Evolutionary conservation across 2,329 filamentous ascomycete genomes (phyloP).

Genomic region (Stemphylium lycopersici): DNA sequence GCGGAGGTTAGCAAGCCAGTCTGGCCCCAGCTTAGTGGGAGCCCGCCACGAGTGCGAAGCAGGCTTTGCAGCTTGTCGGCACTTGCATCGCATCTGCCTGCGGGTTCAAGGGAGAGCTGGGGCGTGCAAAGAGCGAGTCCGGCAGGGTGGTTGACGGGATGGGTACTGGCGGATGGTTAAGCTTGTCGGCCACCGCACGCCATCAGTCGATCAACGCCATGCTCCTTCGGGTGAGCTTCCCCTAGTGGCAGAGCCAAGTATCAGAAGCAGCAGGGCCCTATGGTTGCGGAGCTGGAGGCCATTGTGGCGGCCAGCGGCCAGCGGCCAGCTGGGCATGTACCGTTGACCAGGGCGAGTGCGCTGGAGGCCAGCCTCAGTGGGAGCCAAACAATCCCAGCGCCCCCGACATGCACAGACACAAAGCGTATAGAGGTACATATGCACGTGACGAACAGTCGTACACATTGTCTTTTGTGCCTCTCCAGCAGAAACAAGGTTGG

Average conservation of each 20-base stretch:
- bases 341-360: not conserved
- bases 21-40: conserved; percentile 24
- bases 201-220: conserved; percentile 30
- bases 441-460: conserved; percentile 4
- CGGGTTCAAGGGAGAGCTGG: not conserved
- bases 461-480: conserved; percentile 15
- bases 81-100: not conserved
- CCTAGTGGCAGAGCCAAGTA: conserved; percentile 24
- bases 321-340: not conserved
- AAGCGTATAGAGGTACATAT: not conserved
- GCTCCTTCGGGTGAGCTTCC: conserved; percentile 15
- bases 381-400: not conserved
- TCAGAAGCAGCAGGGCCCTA: conserved; percentile 17
- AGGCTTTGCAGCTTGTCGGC: not conserved
- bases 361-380: not conserved
- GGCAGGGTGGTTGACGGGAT: conserved; percentile 30
- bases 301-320: conserved; percentile 14
- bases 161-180: conserved; percentile 24
- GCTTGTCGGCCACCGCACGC: conserved; percentile 31
- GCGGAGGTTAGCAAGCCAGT: conserved; percentile 5
- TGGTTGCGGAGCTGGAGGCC: conserved; percentile 7
- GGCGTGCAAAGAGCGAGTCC: conserved; percentile 17
- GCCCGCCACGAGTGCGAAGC: conserved; percentile 27
- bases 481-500: conserved; percentile 11
- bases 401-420: not conserved